Percentiles rank a stretch among this genome's conserved stretches.
phyloP scores from a whole-genome alignment of 768 basidiomycete species.

The Mycena filopes region DNA sequence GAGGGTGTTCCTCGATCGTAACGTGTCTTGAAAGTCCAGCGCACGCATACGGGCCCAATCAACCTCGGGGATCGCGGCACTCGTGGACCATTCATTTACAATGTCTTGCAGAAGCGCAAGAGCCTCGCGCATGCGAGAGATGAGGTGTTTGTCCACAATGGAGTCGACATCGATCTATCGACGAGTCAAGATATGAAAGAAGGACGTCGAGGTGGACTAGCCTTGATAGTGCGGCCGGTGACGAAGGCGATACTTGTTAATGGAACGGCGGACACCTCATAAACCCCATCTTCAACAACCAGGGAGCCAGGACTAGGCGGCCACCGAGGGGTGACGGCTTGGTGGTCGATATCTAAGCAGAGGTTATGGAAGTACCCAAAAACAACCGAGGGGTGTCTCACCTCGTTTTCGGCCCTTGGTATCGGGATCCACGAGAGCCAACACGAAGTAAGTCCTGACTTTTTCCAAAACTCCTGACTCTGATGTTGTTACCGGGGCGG shows the following conservation, averaged over 20 bases:
- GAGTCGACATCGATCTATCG: slow-evolving; percentile 74
- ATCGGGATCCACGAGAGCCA: slow-evolving; percentile 75
- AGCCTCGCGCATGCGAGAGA: slow-evolving; percentile 68
- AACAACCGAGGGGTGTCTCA: slow-evolving; percentile 38
- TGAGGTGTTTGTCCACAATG: slow-evolving; percentile 74
- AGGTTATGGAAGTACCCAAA: not conserved
- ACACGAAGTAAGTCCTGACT: slow-evolving; percentile 68
- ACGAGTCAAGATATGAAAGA: slow-evolving; percentile 13
- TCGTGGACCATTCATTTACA: slow-evolving; percentile 66
- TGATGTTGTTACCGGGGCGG: slow-evolving; percentile 58
- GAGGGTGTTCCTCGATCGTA: slow-evolving; percentile 68
- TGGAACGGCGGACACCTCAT: slow-evolving; percentile 74
- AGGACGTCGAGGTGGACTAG: slow-evolving; percentile 38
- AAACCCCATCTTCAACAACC: slow-evolving; percentile 62
- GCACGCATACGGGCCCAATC: slow-evolving; percentile 86
- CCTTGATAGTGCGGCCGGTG: slow-evolving; percentile 79
- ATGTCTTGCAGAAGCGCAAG: slow-evolving; percentile 60
- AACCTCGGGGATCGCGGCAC: slow-evolving; percentile 69
- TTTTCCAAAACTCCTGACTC: slow-evolving; percentile 59
- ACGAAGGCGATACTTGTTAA: slow-evolving; percentile 82
- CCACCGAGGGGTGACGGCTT: slow-evolving; percentile 80
- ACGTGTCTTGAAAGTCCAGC: slow-evolving; percentile 91
- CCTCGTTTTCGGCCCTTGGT: slow-evolving; percentile 68
- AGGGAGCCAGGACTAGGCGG: slow-evolving; percentile 66
- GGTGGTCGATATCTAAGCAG: slow-evolving; percentile 63